phyloP scores from a whole-genome alignment of 1,139 yeast genomes.

The Wickerhamomyces sp. region DNA sequence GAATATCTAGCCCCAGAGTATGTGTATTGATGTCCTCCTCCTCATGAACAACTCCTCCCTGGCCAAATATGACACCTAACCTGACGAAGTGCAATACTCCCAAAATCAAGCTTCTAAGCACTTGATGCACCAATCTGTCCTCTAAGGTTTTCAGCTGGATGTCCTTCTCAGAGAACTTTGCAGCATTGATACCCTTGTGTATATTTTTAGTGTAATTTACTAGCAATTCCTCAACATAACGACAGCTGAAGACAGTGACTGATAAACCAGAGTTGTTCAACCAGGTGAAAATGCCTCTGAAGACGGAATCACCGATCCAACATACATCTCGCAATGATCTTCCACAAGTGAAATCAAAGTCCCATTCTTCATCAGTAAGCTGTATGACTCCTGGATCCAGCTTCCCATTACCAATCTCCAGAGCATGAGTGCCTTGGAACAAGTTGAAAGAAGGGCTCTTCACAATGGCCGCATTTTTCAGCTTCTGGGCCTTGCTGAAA shows the following conservation, averaged over 20 bases:
- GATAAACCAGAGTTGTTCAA: slow-evolving; percentile 57
- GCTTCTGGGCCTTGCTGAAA: slow-evolving; percentile 28
- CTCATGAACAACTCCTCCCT: slow-evolving; percentile 59
- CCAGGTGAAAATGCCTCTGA: slow-evolving; percentile 54
- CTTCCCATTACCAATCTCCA: slow-evolving; percentile 58
- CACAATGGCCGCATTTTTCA: slow-evolving; percentile 41
- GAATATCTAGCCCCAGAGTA: slow-evolving; percentile 44
- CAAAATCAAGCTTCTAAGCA: slow-evolving; percentile 42
- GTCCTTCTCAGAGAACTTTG: slow-evolving; percentile 20
- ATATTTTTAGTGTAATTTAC: slow-evolving; percentile 32
- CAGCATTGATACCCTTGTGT: slow-evolving; percentile 17
- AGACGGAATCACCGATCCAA: slow-evolving; percentile 42
- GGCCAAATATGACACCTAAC: slow-evolving; percentile 43
- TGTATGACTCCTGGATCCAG: slow-evolving; percentile 59
- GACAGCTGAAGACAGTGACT: slow-evolving; percentile 59
- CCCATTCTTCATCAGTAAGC: slow-evolving; percentile 35
- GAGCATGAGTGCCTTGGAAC: slow-evolving; percentile 71
- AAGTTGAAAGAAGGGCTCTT: slow-evolving; percentile 52
- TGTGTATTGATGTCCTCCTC: slow-evolving; percentile 73
- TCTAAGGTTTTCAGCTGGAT: slow-evolving; percentile 5
- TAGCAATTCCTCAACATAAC: slow-evolving; percentile 56
- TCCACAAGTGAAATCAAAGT: slow-evolving; percentile 23
- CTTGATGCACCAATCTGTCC: slow-evolving; percentile 37
- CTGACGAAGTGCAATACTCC: slow-evolving; percentile 53
- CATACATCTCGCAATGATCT: slow-evolving; percentile 36